Evolutionary conservation across 73 alveolate genomes (phyloP), one percentile per base, ranked within the genome.

Genomic region (Paramecium sonneborni): DNA sequence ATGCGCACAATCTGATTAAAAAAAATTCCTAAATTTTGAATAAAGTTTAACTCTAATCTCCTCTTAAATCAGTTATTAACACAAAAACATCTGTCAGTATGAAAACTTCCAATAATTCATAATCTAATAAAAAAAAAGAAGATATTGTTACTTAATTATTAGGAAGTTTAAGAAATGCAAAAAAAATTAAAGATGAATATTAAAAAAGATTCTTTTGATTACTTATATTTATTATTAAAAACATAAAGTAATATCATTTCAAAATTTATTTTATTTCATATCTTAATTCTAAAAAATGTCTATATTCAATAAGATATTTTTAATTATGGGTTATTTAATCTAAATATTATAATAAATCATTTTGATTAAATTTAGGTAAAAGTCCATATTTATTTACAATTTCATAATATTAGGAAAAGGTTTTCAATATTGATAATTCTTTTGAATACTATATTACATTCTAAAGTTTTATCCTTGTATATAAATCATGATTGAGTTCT

Each of bases 121-220:
- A 26, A 62, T 32, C 39, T 14, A 62, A 62, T 12, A 62, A 26
- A 62, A 62, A 62, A 26, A 62, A 79, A 79, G 69, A 39, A 41
- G 90, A 79, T 34, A 79, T 79, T 79, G 90, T 79, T 21, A 41
- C 90, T 23, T 37, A 79, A 44, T 44, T 79, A 62, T 79, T 79
- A 79, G 90, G 90, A 11, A 74, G 87, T 74, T 20, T 74, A 74
- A 74, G 87, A 39, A 74, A 74, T 74, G 87, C 67, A 28, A 34
- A 74, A 74, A 74, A 39, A 74, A 15, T 35, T 34, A 74, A 74
- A 74, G 87, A 74, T 34, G 87, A 74, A 74, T 74, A 74, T 21
- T 23, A 34, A 23, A 74, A 74, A 74, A 32, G 87, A 74, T 34
- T 74, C 37, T 74, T 74, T 37, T 74, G 87, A 74, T 74, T 62